Conservation (phyloP, 2,329 filamentous ascomycete species). For the Chrysosporium keratinophilum region DNA sequence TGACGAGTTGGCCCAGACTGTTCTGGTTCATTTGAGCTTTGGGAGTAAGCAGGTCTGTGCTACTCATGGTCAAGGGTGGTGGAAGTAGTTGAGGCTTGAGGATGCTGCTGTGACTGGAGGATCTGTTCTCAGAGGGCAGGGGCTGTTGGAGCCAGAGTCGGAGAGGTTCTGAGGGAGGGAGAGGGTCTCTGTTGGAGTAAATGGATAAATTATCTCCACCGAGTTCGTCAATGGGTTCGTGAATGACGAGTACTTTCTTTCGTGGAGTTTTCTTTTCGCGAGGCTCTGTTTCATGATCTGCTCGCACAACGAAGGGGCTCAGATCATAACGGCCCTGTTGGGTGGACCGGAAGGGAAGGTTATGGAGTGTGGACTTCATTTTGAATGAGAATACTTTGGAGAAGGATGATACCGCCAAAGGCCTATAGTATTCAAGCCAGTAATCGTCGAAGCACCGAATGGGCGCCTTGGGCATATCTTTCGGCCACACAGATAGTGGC, state of each 20-base stretch:
- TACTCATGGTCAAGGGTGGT: background rate
- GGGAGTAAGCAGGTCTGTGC: constrained; percentile 40
- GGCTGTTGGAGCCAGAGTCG: constrained; percentile 27
- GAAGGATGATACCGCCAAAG: constrained; percentile 75
- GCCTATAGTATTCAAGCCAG: constrained; percentile 94
- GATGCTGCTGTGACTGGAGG: constrained; percentile 37
- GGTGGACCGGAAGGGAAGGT: constrained; percentile 64
- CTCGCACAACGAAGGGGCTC: constrained; percentile 74
- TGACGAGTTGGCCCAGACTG: constrained; percentile 61
- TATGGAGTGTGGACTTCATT: constrained; percentile 79
- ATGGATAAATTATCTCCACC: constrained; percentile 32
- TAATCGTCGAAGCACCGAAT: constrained; percentile 71
- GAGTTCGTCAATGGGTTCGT: constrained; percentile 47
- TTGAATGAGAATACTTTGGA: constrained; percentile 86
- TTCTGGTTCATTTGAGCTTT: constrained; percentile 67
- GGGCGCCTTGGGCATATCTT: constrained; percentile 24
- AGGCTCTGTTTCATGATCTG: constrained; percentile 43
- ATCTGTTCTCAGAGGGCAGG: constrained; percentile 26
- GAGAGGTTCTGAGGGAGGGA: constrained; percentile 18
- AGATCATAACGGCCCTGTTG: constrained; percentile 64
- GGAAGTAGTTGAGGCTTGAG: constrained; percentile 38
- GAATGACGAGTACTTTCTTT: constrained; percentile 60
- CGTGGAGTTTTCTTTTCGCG: constrained; percentile 48
- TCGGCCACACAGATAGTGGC: constrained; percentile 35
- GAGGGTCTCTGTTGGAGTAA: constrained; percentile 20